phyloP scores from a whole-genome alignment of 2,329 filamentous ascomycete genomes.

The Stemphylium beticola region DNA sequence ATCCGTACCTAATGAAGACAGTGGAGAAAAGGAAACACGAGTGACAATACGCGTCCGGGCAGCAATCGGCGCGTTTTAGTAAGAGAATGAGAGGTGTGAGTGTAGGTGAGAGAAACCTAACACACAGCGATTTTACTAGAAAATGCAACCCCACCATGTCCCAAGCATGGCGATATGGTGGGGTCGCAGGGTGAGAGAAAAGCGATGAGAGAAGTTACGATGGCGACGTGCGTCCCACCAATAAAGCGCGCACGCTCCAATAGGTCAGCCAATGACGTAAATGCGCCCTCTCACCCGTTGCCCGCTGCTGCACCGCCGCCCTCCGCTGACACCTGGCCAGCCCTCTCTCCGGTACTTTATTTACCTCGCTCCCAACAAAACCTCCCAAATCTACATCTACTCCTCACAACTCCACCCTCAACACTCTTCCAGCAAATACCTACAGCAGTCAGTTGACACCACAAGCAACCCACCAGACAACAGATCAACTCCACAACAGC shows the following conservation, averaged over 20 bases:
- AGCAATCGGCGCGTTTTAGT: not conserved
- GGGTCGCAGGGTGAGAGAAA: conserved; percentile 9
- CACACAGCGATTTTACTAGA: not conserved
- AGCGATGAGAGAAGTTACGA: conserved; percentile 10
- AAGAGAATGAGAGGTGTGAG: not conserved
- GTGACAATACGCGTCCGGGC: conserved; percentile 9
- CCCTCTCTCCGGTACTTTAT: conserved; percentile 29
- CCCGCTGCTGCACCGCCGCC: conserved; percentile 17
- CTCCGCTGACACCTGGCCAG: conserved; percentile 36
- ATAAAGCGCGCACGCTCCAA: conserved; percentile 19
- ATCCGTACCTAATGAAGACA: not conserved
- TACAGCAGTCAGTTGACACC: conserved; percentile 27
- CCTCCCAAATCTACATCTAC: conserved; percentile 12
- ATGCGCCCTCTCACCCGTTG: conserved; percentile 13
- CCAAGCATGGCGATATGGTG: conserved; percentile 1
- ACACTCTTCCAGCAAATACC: not conserved
- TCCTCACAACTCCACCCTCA: conserved; percentile 13
- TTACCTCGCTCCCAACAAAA: conserved; percentile 33
- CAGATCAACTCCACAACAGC: conserved; percentile 17
- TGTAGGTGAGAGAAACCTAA: not conserved
- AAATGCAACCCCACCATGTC: not conserved
- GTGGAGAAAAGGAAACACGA: conserved; percentile 11
- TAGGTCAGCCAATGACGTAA: conserved; percentile 31
- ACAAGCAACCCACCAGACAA: conserved; percentile 13
- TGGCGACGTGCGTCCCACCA: conserved; percentile 11